Base-by-base conservation (phyloP, 2,329 filamentous ascomycete genomes). In the Davidsoniella neocaledoniae region DNA sequence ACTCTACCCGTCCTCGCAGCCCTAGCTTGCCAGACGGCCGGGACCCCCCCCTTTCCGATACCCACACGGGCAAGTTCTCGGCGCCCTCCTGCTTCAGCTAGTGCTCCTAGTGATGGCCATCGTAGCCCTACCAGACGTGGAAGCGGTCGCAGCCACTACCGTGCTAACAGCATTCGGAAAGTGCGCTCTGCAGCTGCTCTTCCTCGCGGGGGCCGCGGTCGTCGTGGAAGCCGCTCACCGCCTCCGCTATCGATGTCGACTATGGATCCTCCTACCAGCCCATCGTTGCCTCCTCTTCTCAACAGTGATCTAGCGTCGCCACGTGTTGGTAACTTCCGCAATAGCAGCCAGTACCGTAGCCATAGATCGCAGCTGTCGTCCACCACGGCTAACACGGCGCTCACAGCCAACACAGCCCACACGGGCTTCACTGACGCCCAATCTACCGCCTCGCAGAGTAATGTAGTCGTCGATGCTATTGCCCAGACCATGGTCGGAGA, bases 401-500 rank as follows among this genome's bases (percentile, higher is more conserved):
- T 53, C 9, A 58, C 57, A 2, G 68, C 68, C 26, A 69, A 66
- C 52, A 71, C 68, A 1, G 64, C 63, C 39, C 63, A 66, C 36
- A 69, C 68, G 7, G 57, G 58, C 38, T 61, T 60, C 49, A 66
- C 63, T 2, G 63, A 64, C 33, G 57, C 50, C 61, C 66, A 54
- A 59, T 65, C 55, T 71, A 71, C 39, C 81, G 67, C 70, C 9
- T 72, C 76, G 26, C 76, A 81, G 41, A 82, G 82, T 0, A 83
- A 79, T 42, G 86, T 96, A 12, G 90, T 98, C 4, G 90, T 98
- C 5, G 91, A 96, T 66, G 87, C 91, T 3, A 96, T 98, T 63
- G 88, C 91, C 1, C 88, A 94, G 61, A 93, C 90, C 0, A 94
- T 98, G 91, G 86, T 98, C 26, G 91, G 91, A 37, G 91, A 96